Percentiles rank a stretch among this genome's conserved stretches.
phyloP scores from a whole-genome alignment of 495 filamentous ascomycete genomes.

The Aspergillus nidulans region DNA sequence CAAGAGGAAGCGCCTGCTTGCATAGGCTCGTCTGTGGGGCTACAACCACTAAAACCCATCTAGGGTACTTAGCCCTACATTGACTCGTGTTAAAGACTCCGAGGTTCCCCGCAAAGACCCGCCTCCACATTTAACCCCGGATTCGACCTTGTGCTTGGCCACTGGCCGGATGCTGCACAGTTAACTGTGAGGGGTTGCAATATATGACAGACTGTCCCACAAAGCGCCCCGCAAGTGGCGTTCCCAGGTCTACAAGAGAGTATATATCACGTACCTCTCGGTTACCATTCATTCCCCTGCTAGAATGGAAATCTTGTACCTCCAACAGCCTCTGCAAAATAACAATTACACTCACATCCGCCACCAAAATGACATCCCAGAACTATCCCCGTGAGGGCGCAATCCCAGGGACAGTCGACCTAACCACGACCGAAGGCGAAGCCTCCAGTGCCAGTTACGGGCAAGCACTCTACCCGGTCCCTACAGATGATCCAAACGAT shows the following conservation, averaged over 20 bases:
- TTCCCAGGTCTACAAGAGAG: background rate
- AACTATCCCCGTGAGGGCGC: constrained; percentile 14
- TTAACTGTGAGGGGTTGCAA: background rate
- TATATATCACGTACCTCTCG: background rate
- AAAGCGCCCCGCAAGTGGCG: background rate
- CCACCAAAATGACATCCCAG: constrained; percentile 21
- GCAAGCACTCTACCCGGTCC: constrained; percentile 59
- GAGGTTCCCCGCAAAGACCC: background rate
- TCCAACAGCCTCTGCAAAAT: background rate
- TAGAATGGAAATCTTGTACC: background rate
- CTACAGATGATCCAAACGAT: constrained; percentile 60
- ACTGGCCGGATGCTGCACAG: background rate
- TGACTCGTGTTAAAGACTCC: background rate
- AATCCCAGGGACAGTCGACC: constrained; percentile 55
- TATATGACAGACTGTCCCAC: background rate
- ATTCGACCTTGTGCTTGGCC: background rate
- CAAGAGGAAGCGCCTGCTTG: background rate
- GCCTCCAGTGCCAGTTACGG: constrained; percentile 50
- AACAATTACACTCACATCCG: background rate
- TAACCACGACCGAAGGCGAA: constrained; percentile 54
- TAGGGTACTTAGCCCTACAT: background rate
- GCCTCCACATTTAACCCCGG: background rate
- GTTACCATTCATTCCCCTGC: background rate
- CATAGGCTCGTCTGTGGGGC: background rate
- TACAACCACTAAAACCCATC: background rate